Evolutionary conservation across 305 asterid species (phyloP), one percentile per base, ranked within the genome.

Genomic region (Ilex paraguariensis): DNA sequence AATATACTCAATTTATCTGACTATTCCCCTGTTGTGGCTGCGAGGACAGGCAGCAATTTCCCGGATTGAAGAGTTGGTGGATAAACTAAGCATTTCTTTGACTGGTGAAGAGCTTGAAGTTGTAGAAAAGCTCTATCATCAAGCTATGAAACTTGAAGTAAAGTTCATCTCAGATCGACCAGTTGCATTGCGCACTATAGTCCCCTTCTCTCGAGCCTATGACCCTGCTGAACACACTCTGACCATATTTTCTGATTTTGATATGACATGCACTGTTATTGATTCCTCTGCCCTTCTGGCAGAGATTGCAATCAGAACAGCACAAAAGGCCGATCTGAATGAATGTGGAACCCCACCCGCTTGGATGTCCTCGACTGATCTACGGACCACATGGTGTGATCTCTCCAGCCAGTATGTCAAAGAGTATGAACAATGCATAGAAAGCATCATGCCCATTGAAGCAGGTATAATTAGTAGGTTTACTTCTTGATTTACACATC

Each of bases 281-380:
- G 92, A 85, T 65, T 82, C 92, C 58, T 85, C 87, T 71, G 77
- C 87, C 61, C 82, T 85, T 76, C 66, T 85, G 69, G 89, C 89
- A 53, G 89, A 85, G 77, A 77, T 85, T 64, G 85, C 92, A 45
- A 82, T 85, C 59, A 73, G 73, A 60, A 69, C 84, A 52, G 71
- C 87, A 3, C 48, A 75, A 50, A 75, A 80, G 57, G 63, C 72
- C 44, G 56, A 57, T 62, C 52, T 55, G 40, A 67, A 59, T 54
- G 67, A 54, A 62, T 67, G 66, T 13, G 80, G 66, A 61, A 64
- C 72, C 13, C 64, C 64, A 13, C 45, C 55, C 31, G 13, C 76
- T 55, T 63, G 46, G 13, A 28, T 42, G 13, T 57, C 75, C 44
- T 59, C 81, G 14, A 59, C 67, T 30, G 79, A 75, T 68, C 59